Base-by-base conservation (phyloP, 2,329 filamentous ascomycete genomes). In the Lojkania enalia region DNA sequence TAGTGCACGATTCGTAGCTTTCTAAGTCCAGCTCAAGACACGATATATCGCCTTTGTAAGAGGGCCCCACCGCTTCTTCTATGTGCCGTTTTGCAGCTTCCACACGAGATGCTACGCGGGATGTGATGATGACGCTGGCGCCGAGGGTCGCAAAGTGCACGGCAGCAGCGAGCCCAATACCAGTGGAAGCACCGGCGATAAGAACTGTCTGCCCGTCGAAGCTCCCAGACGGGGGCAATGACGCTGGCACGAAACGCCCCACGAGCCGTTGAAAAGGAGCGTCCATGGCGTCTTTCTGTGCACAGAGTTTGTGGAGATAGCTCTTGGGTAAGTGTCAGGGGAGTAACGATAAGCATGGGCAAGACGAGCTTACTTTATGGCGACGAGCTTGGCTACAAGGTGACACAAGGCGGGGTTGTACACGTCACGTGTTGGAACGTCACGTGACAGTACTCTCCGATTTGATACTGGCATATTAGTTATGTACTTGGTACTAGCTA, bases 131-230 rank as follows among this genome's bases (percentile, higher is more conserved):
- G 16, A 47, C 50, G 11, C 31, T 31, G 11, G 58, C 54, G 9
- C 52, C 56, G 14, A 56, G 48, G 11, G 49, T 42, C 16, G 59
- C 55, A 46, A 65, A 61, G 31, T 61, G 55, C 32, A 60, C 13
- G 6, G 50, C 50, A 14, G 60, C 52, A 41, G 53, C 51, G 23
- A 59, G 54, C 31, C 63, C 63, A 6, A 66, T 12, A 25, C 63
- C 63, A n/a, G 40, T 48, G 42, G 62, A 60, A 9, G 52, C 44
- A n/a, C 63, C 63, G 4, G 54, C 76, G 4, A 76, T 65, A 16
- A 76, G 64, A 35, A 71, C 57, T 0, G 70, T 70, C 40, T 71
- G 60, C 20, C 63, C 69, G 3, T 38, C 39, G 12, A 63, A 57
- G 4, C 53, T 45, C 2, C 46, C 42, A 21, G 31, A 3, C 39